Evolutionary conservation across 176 grass and related monocot genomes (phyloP), one percentile per base, ranked within the genome.

Genomic region (Hyparrhenia diplandra): DNA sequence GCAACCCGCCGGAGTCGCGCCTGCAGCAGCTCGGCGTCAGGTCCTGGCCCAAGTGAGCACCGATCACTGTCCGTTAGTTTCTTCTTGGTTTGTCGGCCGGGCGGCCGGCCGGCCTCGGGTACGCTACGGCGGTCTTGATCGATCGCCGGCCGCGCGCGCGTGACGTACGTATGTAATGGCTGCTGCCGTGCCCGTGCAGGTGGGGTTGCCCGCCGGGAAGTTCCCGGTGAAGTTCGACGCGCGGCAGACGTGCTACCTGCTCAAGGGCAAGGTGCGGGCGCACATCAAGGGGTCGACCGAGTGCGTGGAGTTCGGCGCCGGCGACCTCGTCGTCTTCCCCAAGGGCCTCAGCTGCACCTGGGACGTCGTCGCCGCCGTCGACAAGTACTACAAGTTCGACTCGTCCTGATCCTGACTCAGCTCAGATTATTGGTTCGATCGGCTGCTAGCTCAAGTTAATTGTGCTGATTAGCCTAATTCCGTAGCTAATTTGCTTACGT

Each of bases 321-420:
- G 95, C 5, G 95, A 98, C 77, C 85, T 98, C 64, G 92, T 98
- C 29, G 74, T 94, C 75, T 92, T 98, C 89, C 92, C 95, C 77
- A 94, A 91, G 81, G 95, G 95, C 46, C 72, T 94, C 16, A 91
- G 92, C 81, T 98, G 92, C 90, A 94, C 92, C 77, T 98, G 95
- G 95, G 90, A 94, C 60, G 88, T 98, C 69, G 39, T 71, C 25
- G 90, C 89, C 51, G 88, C 90, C 67, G 90, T 98, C 49, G 92
- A 94, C 39, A 98, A 98, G 84, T 85, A 91, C 88, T 98, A 98
- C 90, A 92, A 94, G 58, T 98, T 98, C 71, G 92, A 91, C 80
- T 87, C 95, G 11, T 89, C 45, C 42, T 97, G 84, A 85, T 89
- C 43, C 42, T 97, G 84, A 85, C 42, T 18, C 16, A 41, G 5